phyloP scores from a whole-genome alignment of 768 basidiomycete genomes.

The Gyrodon lividus region DNA sequence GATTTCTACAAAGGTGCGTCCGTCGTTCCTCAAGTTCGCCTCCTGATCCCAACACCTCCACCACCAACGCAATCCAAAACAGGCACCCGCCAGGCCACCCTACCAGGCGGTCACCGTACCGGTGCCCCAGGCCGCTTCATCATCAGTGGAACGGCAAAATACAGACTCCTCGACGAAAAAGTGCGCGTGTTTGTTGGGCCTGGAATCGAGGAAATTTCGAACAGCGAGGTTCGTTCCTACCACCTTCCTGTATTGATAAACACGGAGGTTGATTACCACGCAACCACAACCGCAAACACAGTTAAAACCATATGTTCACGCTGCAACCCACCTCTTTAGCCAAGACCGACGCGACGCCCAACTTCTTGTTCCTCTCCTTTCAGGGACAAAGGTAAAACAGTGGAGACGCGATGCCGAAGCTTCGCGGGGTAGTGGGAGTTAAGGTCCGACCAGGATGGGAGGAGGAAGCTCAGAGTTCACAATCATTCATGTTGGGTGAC shows the following conservation, averaged over 20 bases:
- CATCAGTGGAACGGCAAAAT: constrained; percentile 73
- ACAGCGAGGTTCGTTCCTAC: constrained; percentile 48
- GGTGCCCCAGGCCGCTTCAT: constrained; percentile 89
- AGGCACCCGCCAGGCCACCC: constrained; percentile 82
- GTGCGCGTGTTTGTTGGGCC: constrained; percentile 85
- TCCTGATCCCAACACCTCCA: neutral
- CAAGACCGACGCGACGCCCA: constrained; percentile 27
- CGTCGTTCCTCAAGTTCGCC: neutral
- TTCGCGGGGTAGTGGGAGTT: neutral
- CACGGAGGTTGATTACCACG: neutral
- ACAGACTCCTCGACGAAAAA: constrained; percentile 76
- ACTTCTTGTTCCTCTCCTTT: constrained; percentile 23
- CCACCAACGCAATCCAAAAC: neutral
- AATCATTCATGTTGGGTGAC: neutral
- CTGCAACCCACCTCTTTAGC: constrained; percentile 19
- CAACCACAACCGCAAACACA: constrained; percentile 2
- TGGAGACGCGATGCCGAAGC: constrained; percentile 23
- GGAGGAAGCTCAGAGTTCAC: neutral
- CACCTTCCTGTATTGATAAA: neutral
- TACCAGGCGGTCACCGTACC: constrained; percentile 83
- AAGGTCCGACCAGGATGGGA: neutral
- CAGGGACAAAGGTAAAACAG: constrained; percentile 25
- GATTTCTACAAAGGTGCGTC: constrained; percentile 92
- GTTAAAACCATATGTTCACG: constrained; percentile 31
- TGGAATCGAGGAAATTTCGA: constrained; percentile 58